A percentile compares a stretch with the other conserved stretches of the same genome.
phyloP scores from a whole-genome alignment of 2,329 filamentous ascomycete genomes.

The Waltergamsia citrina region DNA sequence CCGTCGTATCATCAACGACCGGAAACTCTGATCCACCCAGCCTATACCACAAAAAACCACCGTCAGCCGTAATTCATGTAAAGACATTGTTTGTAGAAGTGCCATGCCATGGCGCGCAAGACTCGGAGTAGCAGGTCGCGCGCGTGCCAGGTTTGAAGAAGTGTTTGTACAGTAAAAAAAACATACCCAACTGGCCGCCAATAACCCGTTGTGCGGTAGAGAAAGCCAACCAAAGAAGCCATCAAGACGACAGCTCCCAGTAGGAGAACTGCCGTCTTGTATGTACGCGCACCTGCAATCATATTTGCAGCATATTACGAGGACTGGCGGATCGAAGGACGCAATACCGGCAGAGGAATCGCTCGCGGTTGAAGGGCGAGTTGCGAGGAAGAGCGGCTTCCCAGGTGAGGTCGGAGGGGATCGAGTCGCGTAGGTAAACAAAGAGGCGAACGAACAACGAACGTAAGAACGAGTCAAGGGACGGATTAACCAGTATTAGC shows the following conservation, averaged over 20 bases:
- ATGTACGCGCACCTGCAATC: slow-evolving; percentile 5
- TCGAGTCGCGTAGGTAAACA: too few species aligned
- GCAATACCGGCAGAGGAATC: not conserved
- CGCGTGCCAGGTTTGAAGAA: not conserved
- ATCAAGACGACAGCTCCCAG: slow-evolving; percentile 20
- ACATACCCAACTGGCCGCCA: slow-evolving; percentile 13
- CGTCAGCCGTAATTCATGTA: too few species aligned
- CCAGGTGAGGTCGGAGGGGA: too few species aligned
- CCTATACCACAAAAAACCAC: too few species aligned
- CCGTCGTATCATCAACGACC: not conserved
- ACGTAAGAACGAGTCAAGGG: too few species aligned
- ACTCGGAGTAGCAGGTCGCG: too few species aligned
- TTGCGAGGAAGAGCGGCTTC: too few species aligned
- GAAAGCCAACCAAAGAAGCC: slow-evolving; percentile 18
- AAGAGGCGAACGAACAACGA: too few species aligned
- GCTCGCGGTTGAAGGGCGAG: not conserved
- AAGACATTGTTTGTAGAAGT: too few species aligned
- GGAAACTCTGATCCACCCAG: slow-evolving; percentile 4
- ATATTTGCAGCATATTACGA: not conserved
- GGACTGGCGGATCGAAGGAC: not conserved
- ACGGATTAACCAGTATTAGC: too few species aligned
- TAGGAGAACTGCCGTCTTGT: slow-evolving; percentile 17
- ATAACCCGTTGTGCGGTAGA: slow-evolving; percentile 20
- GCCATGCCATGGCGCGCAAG: too few species aligned
- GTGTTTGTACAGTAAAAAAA: not conserved